These are phyloP conservation scores for Dothideomycetes sp. DNA, from an alignment of 2,329 filamentous ascomycete species.

Conservation along the genomic window DNA sequence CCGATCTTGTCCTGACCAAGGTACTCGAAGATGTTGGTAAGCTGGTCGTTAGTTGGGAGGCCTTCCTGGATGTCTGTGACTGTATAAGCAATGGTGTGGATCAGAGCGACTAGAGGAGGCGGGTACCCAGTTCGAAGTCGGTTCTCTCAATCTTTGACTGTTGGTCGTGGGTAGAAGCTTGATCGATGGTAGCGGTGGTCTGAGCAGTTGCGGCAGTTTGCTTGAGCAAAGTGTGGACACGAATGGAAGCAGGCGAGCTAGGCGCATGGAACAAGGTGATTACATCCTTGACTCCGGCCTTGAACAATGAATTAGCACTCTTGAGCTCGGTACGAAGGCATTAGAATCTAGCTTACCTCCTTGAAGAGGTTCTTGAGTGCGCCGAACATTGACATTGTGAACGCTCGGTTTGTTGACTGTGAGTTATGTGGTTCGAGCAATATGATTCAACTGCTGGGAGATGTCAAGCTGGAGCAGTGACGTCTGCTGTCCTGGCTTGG, in stretches of 20 bases:
- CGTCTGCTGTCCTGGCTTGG: no score
- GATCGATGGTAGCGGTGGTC: slow-evolving; percentile 61
- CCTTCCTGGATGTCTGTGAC: slow-evolving; percentile 62
- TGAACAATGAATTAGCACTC: no score
- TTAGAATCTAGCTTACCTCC: slow-evolving; percentile 38
- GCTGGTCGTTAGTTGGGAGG: slow-evolving; percentile 70
- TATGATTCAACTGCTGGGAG: background rate
- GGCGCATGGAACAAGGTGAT: slow-evolving; percentile 95
- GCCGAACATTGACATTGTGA: slow-evolving; percentile 5
- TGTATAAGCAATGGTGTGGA: background rate
- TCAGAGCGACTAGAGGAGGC: background rate
- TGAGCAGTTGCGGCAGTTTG: slow-evolving; percentile 63
- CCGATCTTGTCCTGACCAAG: slow-evolving; percentile 53
- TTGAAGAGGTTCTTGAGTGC: slow-evolving; percentile 39
- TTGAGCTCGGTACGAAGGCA: no score
- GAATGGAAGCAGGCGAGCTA: slow-evolving; percentile 59
- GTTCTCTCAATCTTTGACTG: slow-evolving; percentile 52
- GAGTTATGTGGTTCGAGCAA: background rate
- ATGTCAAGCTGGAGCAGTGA: background rate
- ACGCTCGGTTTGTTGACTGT: background rate
- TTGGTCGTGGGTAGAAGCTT: slow-evolving; percentile 56
- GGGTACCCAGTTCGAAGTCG: slow-evolving; percentile 64
- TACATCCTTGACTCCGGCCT: slow-evolving; percentile 56
- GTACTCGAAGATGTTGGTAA: slow-evolving; percentile 77
- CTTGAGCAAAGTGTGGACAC: slow-evolving; percentile 69